Evolutionary conservation across 805 yeast species (phyloP), one percentile per base, ranked within the genome.

Genomic region (Limtongozyma cylindracea): DNA sequence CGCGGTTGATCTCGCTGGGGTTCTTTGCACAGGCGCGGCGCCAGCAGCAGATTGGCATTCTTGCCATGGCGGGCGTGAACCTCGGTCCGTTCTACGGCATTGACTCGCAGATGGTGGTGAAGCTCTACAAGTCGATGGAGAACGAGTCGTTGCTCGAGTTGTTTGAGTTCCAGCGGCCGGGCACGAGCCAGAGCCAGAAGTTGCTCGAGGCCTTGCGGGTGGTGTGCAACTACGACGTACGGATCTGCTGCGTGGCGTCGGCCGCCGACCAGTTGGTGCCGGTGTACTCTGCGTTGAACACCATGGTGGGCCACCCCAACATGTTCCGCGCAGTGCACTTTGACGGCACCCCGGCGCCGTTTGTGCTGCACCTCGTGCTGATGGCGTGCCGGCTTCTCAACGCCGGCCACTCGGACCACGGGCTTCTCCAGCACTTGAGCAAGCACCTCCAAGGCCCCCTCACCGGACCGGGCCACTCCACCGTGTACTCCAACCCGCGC

Each of bases 21-120:
- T 49, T 39, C 20, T 47, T 35, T 34, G n/a, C n/a, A n/a, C 47
- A 35, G 45, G 53, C 30, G 37, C 47, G 56, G 1, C 36, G 37
- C 11, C 24, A 25, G 10, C 51, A 63, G 38, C 47, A 59, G 12
- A 55, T 82, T 9, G 77, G 88, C 0, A 48, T 84, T 11, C 45
- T 84, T 22, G 84, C 84, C 3, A 84, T 84, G 98, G 96, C 96
- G 0, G 96, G 96, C 1, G 64, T 82, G 12, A 77, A 80, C 33
- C 65, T 77, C 38, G 98, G 98, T 0, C 98, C 98, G 3, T 74
- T 77, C 37, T 77, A 67, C 31, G 95, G 95, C 0, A 62, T 65
- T 33, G 96, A 88, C 38, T 80, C 77, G 39, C 65, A 68, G 7
- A 47, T 80, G 13, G 61, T 82, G 28, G 69, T 84, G 43, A 60